Evolutionary conservation across 352 stramenopile genomes (phyloP).

Genomic region (Pythium phragmitis): DNA sequence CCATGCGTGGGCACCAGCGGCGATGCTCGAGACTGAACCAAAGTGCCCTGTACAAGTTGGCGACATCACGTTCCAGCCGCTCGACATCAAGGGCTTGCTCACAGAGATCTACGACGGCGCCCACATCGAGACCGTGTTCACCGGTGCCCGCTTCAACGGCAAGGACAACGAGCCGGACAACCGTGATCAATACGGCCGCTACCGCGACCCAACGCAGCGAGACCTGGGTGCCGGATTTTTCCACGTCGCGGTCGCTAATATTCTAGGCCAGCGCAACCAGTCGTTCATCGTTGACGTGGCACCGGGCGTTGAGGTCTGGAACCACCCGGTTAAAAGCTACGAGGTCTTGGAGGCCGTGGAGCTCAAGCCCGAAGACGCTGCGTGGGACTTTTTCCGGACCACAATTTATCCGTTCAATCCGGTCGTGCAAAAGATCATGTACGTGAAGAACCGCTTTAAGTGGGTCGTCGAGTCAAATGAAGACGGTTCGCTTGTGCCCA

Average conservation of each 20-base stretch:
- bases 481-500: constrained; percentile 10
- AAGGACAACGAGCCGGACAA: constrained; percentile 8
- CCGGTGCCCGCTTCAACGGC: constrained; percentile 22
- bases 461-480: constrained; percentile 18
- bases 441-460: constrained; percentile 16
- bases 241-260: constrained; percentile 32
- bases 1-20: constrained; percentile 28
- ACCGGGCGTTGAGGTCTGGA: constrained; percentile 47
- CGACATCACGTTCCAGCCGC: constrained; percentile 25
- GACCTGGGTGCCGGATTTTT: constrained; percentile 51
- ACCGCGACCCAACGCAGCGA: constrained; percentile 29
- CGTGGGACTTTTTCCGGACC: constrained; percentile 8
- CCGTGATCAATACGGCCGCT: constrained; percentile 23
- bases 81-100: constrained; percentile 28
- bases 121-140: constrained; percentile 13
- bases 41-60: constrained; percentile 19
- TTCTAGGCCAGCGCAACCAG: constrained; percentile 38
- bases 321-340: constrained; percentile 55
- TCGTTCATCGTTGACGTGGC: constrained; percentile 46
- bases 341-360: constrained; percentile 10
- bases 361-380: constrained; percentile 10
- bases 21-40: constrained; percentile 22
- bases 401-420: constrained; percentile 17
- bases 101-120: constrained; percentile 29
- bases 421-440: constrained; percentile 18